Evolutionary conservation across 345 rosid species (phyloP), one percentile per base, ranked within the genome.

Genomic region (Stellera chamaejasme): DNA sequence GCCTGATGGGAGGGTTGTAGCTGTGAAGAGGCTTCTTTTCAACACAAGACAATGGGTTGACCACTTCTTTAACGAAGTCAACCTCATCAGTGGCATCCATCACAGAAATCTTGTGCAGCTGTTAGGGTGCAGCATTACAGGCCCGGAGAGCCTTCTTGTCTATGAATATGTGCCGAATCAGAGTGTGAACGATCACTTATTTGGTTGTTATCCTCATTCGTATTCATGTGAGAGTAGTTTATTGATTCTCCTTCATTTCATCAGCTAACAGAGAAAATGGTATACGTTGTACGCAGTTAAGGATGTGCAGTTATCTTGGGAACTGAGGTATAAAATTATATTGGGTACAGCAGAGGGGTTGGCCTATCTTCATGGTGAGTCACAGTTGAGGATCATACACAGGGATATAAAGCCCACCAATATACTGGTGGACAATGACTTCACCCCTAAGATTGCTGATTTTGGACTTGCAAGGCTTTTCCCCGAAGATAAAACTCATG

Each of bases 31-130:
- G 71, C 80, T 92, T 10, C 82, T 85, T 61, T 86, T 85, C 72
- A 85, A 85, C 63, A 88, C 96, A 44, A 82, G 73, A 25, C 98
- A 88, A 66, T 92, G 98, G 96, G 98, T 86, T 5, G 98, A 92
- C 56, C 88, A 88, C 67, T 92, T 92, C 79, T 92, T 88, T 49
- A 92, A 92, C 66, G 98, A 92, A 77, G 96, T 92, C 42, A 92
- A 80, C 54, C 52, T 92, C 69, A 88, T 88, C 58, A 85, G 93
- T 59, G 78, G 67, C 56, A 84, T 88, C 26, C 47, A 81, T 36
- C 96, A 92, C 81, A 86, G 79, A 61, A 88, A 92, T 61, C 90
- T 88, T 48, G 96, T 88, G 10, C 77, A 74, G 69, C 69, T 92
- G 59, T 54, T 92, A 55, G 98, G 98, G 11, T 88, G 90, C 75